These are phyloP conservation scores for Andrographis paniculata DNA, from an alignment of 305 asterid species.

Conservation along the genomic window DNA sequence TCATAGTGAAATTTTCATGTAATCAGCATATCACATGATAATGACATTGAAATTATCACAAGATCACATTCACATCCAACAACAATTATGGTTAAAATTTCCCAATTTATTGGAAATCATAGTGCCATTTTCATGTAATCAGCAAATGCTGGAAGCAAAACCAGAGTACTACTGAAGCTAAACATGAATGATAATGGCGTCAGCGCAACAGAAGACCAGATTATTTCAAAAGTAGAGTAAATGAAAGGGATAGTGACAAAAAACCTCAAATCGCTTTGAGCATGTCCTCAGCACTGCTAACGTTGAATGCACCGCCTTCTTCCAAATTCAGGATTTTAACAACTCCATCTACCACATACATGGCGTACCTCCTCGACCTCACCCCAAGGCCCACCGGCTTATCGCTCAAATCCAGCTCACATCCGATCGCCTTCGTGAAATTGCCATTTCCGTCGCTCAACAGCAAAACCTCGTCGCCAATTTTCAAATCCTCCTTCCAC, in stretches of 20 bases:
- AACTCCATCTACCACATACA: conserved; percentile 79
- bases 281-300: conserved; percentile 95
- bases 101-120: conserved; percentile 18
- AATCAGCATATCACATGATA: too few relatives aligned
- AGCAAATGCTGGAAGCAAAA: background rate
- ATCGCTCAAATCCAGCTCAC: conserved; percentile 85
- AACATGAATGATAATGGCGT: background rate
- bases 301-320: conserved; percentile 92
- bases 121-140: background rate
- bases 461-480: conserved; percentile 63
- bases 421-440: conserved; percentile 69
- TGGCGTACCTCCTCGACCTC: conserved; percentile 90
- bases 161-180: background rate
- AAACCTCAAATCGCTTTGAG: conserved; percentile 52
- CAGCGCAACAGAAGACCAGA: background rate
- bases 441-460: conserved; percentile 83
- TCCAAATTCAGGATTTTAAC: conserved; percentile 83
- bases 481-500: conserved; percentile 69
- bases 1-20: too few relatives aligned
- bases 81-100: conserved; percentile 6
- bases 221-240: conserved; percentile 13
- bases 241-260: background rate
- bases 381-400: conserved; percentile 89
- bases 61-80: too few relatives aligned
- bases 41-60: too few relatives aligned